These are phyloP conservation scores for Pelargonium cotyledonis DNA, from an alignment of 441 rosid genomes.

Conservation along the genomic window DNA sequence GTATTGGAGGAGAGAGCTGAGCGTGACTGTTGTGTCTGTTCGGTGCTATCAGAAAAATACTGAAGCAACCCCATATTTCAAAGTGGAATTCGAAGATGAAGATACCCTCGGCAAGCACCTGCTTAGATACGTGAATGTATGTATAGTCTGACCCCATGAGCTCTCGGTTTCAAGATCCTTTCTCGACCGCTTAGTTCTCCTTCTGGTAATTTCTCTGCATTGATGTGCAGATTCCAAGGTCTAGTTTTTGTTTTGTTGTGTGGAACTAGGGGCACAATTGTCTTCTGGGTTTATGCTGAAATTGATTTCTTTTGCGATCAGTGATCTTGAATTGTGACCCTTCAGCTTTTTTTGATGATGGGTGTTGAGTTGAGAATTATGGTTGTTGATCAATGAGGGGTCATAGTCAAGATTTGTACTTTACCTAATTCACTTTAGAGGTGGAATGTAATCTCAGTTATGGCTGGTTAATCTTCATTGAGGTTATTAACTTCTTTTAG, in stretches of 20 bases:
- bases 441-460: neutral
- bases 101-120: too few species aligned
- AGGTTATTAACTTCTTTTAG: neutral
- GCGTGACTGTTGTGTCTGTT: too few species aligned
- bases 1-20: too few species aligned
- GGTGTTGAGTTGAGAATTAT: neutral
- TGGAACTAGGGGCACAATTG: neutral
- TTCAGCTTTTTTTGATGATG: neutral
- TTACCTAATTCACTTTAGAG: neutral
- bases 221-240: neutral
- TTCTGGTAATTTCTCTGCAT: neutral
- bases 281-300: constrained; percentile 2
- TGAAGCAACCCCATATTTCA: too few species aligned
- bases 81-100: neutral
- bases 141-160: neutral
- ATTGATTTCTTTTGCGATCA: neutral
- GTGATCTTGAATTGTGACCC: neutral
- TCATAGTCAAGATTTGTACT: neutral
- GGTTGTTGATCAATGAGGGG: neutral
- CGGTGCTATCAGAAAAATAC: too few species aligned
- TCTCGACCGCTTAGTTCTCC: neutral
- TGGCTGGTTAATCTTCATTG: too few species aligned
- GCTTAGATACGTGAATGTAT: neutral
- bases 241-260: neutral
- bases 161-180: constrained; percentile 1